Base-by-base conservation (phyloP, 225 moss, liverwort and hornwort genomes). In the Bryum argenteum region DNA sequence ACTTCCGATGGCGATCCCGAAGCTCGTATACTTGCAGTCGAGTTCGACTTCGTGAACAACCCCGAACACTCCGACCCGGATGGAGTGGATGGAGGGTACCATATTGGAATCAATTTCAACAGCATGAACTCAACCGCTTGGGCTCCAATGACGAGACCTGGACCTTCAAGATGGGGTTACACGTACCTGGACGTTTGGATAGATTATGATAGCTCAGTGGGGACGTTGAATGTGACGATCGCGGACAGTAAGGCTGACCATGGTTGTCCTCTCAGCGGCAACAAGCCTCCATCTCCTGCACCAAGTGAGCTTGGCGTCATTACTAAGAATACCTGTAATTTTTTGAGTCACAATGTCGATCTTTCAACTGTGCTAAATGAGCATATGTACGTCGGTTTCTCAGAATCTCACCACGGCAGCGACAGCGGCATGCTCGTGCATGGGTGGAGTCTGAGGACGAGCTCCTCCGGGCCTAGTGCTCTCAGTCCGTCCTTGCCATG, bases 251-350 rank as follows among this genome's bases (percentile, higher is more conserved):
- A 20, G 0, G 7, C 5, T 8, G 0, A 0, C 0, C 10, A 0
- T 0, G 0, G 0, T 0, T 70, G 59, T 59, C 47, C 70, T 13
- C 0, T 9, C 0, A 9, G 0, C 0, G 28, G 20, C 11, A n/a
- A 17, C 0, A 9, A 68, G 10, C 56, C 22, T 33, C 5, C 33
- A 9, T n/a, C 1, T 11, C 44, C 57, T 42, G 17, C 0, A 9
- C 33, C 2, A 26, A 2, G 8, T 0, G 0, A 17, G n/a, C 0
- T 0, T 0, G 16, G 48, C 15, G 15, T 10, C 0, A 28, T 8
- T 12, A 8, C 9, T 45, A 0, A 0, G 20, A 37, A 12, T 2
- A 2, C 2, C 13, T 5, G 0, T 12, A 70, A 1, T 14, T 70
- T 5, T 33, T 10, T 37, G 48, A 59, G 14, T 59, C 0, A 1